These are phyloP conservation scores for Acanthamoeba castellanii DNA, from an alignment of 208 protist genomes.

Conservation along the genomic window DNA sequence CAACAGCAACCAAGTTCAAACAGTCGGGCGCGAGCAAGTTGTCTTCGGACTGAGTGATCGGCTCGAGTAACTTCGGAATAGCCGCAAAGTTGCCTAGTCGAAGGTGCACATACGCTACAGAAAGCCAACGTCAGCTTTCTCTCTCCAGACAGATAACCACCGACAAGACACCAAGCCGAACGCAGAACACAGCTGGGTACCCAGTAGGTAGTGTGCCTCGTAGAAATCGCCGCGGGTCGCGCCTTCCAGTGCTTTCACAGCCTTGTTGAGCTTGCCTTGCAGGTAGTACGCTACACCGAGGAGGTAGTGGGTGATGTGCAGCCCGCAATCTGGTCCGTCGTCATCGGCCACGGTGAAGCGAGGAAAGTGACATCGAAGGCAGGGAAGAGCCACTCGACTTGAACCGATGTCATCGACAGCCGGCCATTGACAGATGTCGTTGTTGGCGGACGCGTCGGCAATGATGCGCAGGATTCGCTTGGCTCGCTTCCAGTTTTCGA, in stretches of 20 bases:
- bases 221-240: background rate
- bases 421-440: background rate
- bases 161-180: background rate
- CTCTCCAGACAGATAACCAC: background rate
- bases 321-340: background rate
- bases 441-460: background rate
- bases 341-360: background rate
- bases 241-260: background rate
- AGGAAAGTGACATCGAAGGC: constrained; percentile 6
- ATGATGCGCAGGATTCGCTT: background rate
- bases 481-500: background rate
- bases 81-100: background rate
- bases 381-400: background rate
- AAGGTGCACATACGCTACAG: background rate
- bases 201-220: background rate
- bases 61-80: background rate
- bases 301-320: background rate
- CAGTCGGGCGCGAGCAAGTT: background rate
- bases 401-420: background rate
- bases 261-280: background rate
- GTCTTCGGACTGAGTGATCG: background rate
- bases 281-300: background rate
- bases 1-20: background rate
- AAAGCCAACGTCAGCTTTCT: background rate
- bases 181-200: background rate